Evolutionary conservation across 2,329 filamentous ascomycete species (phyloP).

Genomic region (Esteya vermicola): DNA sequence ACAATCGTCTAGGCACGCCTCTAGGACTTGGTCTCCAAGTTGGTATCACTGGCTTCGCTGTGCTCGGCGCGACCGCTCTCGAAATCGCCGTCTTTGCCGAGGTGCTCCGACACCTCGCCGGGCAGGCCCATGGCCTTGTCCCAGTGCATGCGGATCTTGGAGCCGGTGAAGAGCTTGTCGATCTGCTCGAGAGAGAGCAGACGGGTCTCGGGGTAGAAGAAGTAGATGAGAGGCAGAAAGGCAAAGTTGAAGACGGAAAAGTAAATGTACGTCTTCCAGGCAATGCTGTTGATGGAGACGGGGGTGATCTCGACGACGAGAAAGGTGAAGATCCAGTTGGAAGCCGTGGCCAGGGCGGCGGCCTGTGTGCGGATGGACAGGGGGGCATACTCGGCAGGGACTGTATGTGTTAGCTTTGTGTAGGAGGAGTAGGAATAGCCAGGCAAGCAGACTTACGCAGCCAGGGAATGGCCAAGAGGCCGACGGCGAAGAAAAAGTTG

Average conservation of each 20-base stretch:
- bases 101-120: no score
- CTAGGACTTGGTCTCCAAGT: no score
- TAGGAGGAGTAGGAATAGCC: constrained; percentile 3
- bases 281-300: constrained; percentile 25
- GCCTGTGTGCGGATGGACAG: constrained; percentile 6
- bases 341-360: constrained; percentile 2
- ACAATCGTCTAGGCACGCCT: no score
- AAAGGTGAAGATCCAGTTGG: constrained; percentile 14
- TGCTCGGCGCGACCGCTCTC: no score
- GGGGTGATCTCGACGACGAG: constrained; percentile 22
- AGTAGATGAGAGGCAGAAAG: constrained; percentile 31
- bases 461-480: constrained; percentile 23
- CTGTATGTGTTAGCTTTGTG: no score
- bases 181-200: constrained; percentile 5
- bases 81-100: no score
- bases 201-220: constrained; percentile 32
- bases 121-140: background rate
- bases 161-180: constrained; percentile 30
- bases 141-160: background rate
- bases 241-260: constrained; percentile 32
- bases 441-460: constrained; percentile 20
- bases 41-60: no score
- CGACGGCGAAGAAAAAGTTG: constrained; percentile 14
- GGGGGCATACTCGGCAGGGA: background rate
- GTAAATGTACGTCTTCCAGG: constrained; percentile 38